Base-by-base conservation (phyloP, 768 basidiomycete genomes). In the Mycena polygramma region DNA sequence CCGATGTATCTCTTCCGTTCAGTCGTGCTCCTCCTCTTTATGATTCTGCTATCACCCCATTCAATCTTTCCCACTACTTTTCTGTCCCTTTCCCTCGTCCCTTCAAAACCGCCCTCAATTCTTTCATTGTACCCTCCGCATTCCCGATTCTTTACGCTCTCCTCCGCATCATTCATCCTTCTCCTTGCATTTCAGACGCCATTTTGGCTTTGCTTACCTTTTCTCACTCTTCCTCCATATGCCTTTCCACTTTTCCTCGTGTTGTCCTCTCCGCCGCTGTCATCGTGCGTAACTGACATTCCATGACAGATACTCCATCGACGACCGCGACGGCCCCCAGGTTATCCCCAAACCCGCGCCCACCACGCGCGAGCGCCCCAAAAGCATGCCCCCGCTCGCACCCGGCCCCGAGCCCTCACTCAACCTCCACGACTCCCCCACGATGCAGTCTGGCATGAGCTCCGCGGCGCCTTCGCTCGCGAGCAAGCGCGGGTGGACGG, bases 401-500 rank as follows among this genome's bases (percentile, higher is more conserved):
- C 45, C 41, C 68, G 20, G 49, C 14, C 13, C 46, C 68, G 37
- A 26, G 6, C 30, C 2, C 30, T 30, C 35, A 1, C 58, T 58
- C 1, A 13, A 8, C 7, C 57, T 63, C 48, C 52, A 26, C 20
- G 53, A 57, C 49, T 30, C 66, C 1, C 48, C 54, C 20, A 57
- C 65, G 15, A 30, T 57, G 45, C 57, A 62, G 2, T 71, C 62
- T 7, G 46, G n/a, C 7, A 60, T 55, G 30, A 30, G 30, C 30
- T 30, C 30, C 30, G 30, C 14, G 63, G 65, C 13, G 71, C 72
- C 30, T 6, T 30, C 30, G n/a, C 68, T 71, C 2, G 68, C 70
- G 41, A 69, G 69, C 57, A 79, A 77, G 61, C 87, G 84, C 49
- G 71, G 71, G 82, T 77, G 78, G 71, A 63, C 68, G 19, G 71